Conservation (phyloP, 2,329 filamentous ascomycete genomes). For the Diaporthe citriasiana region DNA sequence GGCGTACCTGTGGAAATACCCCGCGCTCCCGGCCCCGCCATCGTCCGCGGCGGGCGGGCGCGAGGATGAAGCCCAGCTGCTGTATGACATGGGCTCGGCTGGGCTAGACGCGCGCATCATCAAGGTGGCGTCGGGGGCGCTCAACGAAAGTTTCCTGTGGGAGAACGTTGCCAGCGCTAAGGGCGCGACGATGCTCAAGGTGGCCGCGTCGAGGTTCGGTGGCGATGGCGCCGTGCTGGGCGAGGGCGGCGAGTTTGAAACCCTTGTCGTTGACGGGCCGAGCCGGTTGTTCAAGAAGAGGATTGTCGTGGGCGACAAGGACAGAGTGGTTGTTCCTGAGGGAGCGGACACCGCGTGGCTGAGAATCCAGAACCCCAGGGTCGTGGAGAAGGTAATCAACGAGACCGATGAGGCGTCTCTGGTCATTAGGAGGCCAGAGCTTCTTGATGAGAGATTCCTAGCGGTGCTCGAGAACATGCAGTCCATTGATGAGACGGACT, state of each 20-base stretch:
- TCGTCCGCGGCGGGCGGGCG: slow-evolving; percentile 46
- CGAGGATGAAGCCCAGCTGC: slow-evolving; percentile 67
- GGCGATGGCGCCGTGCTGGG: slow-evolving; percentile 81
- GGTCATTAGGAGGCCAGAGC: slow-evolving; percentile 68
- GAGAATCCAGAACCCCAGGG: slow-evolving; percentile 69
- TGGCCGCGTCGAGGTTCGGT: slow-evolving; percentile 77
- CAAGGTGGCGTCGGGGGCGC: slow-evolving; percentile 92
- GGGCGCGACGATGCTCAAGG: slow-evolving; percentile 63
- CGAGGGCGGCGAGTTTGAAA: slow-evolving; percentile 97
- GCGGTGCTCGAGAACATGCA: slow-evolving; percentile 54
- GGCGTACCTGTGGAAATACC: slow-evolving; percentile 94
- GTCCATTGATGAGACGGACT: slow-evolving; percentile 14
- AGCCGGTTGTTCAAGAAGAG: slow-evolving; percentile 77
- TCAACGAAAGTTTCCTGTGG: slow-evolving; percentile 87
- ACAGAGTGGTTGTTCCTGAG: slow-evolving; percentile 69
- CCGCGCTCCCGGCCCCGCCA: slow-evolving; percentile 71
- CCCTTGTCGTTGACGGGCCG: slow-evolving; percentile 87
- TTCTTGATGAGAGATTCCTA: slow-evolving; percentile 76
- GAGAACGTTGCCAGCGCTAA: slow-evolving; percentile 76
- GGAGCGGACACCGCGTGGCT: slow-evolving; percentile 85
- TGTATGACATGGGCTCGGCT: slow-evolving; percentile 84
- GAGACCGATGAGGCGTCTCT: slow-evolving; percentile 38
- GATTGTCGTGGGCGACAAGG: slow-evolving; percentile 72
- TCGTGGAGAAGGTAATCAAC: slow-evolving; percentile 59
- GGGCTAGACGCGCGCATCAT: slow-evolving; percentile 91